These are phyloP conservation scores for Diaporthe vexans DNA, from an alignment of 2,329 filamentous ascomycete species.

Conservation along the genomic window DNA sequence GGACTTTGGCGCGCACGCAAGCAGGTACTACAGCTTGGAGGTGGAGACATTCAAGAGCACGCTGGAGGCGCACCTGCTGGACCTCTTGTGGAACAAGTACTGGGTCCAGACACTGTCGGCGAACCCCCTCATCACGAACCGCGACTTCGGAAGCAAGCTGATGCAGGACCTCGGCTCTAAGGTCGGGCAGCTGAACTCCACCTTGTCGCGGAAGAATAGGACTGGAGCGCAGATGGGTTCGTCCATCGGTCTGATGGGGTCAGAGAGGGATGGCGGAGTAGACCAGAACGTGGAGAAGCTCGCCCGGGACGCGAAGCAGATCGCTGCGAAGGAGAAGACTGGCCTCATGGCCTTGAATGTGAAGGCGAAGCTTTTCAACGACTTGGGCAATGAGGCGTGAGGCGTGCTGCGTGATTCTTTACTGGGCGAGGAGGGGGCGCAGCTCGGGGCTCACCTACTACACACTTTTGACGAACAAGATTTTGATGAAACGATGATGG, in stretches of 20 bases:
- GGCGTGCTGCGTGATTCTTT: neutral
- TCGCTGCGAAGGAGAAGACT: slow-evolving; percentile 73
- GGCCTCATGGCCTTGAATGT: slow-evolving; percentile 73
- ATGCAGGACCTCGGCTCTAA: slow-evolving; percentile 90
- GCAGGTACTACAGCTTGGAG: slow-evolving; percentile 90
- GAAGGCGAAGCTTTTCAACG: slow-evolving; percentile 74
- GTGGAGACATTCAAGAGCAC: slow-evolving; percentile 96
- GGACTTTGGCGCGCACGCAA: slow-evolving; percentile 94
- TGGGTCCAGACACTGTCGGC: slow-evolving; percentile 97
- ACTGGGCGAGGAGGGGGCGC: slow-evolving; percentile 2
- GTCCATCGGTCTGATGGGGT: slow-evolving; percentile 43
- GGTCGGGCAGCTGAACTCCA: slow-evolving; percentile 73
- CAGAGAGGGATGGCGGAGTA: slow-evolving; percentile 47
- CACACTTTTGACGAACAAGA: slow-evolving; percentile 16
- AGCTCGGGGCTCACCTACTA: slow-evolving; percentile 16
- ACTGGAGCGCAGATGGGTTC: slow-evolving; percentile 44
- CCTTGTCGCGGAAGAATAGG: slow-evolving; percentile 52
- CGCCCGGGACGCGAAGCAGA: slow-evolving; percentile 71
- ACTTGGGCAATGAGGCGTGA: slow-evolving; percentile 49
- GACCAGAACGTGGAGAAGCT: slow-evolving; percentile 71
- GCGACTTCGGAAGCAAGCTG: slow-evolving; percentile 93
- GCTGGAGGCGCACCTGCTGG: slow-evolving; percentile 87
- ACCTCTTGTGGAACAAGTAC: slow-evolving; percentile 98
- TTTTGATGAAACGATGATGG: slow-evolving; percentile 24
- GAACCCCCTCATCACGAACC: slow-evolving; percentile 89